phyloP scores from a whole-genome alignment of 805 yeast species.

The Lipomyces japonicus region DNA sequence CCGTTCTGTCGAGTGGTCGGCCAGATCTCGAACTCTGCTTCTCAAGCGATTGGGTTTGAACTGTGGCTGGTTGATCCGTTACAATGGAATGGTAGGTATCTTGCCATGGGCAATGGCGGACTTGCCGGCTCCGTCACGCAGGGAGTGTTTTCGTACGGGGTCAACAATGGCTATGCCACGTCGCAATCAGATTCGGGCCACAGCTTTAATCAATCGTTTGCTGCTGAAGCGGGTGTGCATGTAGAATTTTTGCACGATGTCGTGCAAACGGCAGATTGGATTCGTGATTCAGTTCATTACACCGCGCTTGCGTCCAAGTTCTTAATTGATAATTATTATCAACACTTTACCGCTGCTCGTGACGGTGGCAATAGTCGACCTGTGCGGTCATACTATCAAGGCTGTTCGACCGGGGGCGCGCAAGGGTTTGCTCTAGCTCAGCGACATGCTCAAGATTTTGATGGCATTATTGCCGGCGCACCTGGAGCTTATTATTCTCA shows the following conservation, averaged over 20 bases:
- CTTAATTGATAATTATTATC: background rate
- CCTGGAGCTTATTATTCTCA: constrained; percentile 5
- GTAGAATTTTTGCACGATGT: too few relatives aligned
- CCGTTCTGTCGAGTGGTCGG: background rate
- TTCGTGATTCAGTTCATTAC: too few relatives aligned
- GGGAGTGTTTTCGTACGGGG: background rate
- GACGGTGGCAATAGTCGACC: too few relatives aligned
- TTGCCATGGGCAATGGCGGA: constrained; percentile 1
- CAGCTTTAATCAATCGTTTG: background rate
- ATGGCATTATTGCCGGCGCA: constrained; percentile 17
- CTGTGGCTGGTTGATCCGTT: background rate
- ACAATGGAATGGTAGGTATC: background rate
- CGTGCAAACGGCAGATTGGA: too few relatives aligned
- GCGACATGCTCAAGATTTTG: constrained; percentile 10
- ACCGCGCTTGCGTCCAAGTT: background rate
- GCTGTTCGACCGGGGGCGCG: constrained; percentile 14
- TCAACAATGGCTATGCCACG: background rate
- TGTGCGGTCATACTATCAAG: constrained; percentile 13
- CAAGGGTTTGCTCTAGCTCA: constrained; percentile 11
- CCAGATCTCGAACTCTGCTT: background rate
- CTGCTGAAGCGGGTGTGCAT: background rate
- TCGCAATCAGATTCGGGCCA: background rate
- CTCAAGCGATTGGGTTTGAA: background rate
- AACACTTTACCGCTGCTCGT: background rate
- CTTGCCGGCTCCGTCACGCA: background rate